Conservation (phyloP, 495 filamentous ascomycete species). For the Podospora australis region DNA sequence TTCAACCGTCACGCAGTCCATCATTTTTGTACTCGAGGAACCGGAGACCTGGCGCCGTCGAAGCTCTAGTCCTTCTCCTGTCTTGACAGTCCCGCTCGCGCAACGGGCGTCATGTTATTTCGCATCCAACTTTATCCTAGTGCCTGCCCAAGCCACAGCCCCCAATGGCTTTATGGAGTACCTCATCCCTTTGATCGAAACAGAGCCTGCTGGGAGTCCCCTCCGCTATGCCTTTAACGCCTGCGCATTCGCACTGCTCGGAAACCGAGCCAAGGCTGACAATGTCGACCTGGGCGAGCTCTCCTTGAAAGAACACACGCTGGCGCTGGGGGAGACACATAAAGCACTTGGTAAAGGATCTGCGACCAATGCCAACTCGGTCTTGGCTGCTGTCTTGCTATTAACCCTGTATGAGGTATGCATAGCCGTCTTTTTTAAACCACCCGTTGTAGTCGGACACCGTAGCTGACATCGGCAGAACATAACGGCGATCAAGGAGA, state of each 20-base stretch:
- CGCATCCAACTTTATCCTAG: constrained; percentile 47
- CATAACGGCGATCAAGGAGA: constrained; percentile 38
- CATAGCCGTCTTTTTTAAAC: no score
- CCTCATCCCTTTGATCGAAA: constrained; percentile 47
- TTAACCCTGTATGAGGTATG: constrained; percentile 23
- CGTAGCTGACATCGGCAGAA: constrained; percentile 27
- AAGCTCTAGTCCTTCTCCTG: constrained; percentile 11
- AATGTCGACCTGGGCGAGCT: constrained; percentile 28
- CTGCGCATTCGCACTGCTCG: constrained; percentile 50
- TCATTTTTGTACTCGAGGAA: constrained; percentile 10
- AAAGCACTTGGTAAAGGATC: constrained; percentile 46
- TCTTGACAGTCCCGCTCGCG: constrained; percentile 30
- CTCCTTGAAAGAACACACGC: constrained; percentile 38
- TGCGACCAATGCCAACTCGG: constrained; percentile 19
- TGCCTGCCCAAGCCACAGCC: constrained; percentile 31
- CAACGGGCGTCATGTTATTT: constrained; percentile 49
- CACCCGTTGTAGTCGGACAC: background rate
- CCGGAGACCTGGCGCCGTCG: constrained; percentile 2
- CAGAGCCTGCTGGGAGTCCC: constrained; percentile 38
- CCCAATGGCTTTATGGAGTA: constrained; percentile 50
- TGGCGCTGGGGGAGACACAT: constrained; percentile 49
- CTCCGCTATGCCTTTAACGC: constrained; percentile 53
- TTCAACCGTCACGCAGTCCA: background rate
- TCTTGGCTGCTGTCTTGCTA: constrained; percentile 21
- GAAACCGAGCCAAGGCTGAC: constrained; percentile 32